Conservation (phyloP, 2,329 filamentous ascomycete genomes). For the Aspergillus novofumigatus region DNA sequence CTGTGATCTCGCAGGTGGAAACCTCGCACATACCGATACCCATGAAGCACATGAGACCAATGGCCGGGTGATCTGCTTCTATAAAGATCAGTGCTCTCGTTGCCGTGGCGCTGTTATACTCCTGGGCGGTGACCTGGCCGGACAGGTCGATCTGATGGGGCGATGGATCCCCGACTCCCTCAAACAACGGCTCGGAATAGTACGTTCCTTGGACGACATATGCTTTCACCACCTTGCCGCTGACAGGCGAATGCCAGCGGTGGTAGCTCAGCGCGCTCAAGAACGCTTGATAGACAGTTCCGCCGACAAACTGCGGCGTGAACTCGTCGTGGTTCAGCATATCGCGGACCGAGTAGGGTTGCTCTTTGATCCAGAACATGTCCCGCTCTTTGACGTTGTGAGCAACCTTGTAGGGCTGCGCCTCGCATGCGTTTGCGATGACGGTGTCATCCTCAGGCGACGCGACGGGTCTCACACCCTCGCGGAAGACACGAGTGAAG, state of each 20-base stretch:
- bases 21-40: constrained; percentile 75
- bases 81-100: constrained; percentile 67
- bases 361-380: constrained; percentile 64
- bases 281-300: constrained; percentile 68
- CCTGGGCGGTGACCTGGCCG: constrained; percentile 48
- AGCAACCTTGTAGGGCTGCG: constrained; percentile 52
- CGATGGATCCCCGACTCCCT: constrained; percentile 39
- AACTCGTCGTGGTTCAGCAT: constrained; percentile 59
- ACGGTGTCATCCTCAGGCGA: constrained; percentile 47
- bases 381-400: constrained; percentile 53
- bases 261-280: constrained; percentile 65
- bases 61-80: constrained; percentile 61
- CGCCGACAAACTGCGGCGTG: constrained; percentile 53
- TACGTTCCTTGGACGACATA: constrained; percentile 63
- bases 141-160: constrained; percentile 24
- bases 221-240: constrained; percentile 55
- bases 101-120: constrained; percentile 64
- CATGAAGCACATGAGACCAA: constrained; percentile 67
- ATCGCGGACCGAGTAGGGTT: constrained; percentile 62
- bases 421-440: constrained; percentile 64
- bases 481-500: constrained; percentile 58
- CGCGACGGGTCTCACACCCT: constrained; percentile 55
- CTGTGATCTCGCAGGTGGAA: constrained; percentile 66
- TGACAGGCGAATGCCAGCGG: constrained; percentile 67
- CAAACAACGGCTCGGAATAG: constrained; percentile 58